These are phyloP conservation scores for Termitomyces sp. DNA, from an alignment of 768 basidiomycete species.

Conservation along the genomic window DNA sequence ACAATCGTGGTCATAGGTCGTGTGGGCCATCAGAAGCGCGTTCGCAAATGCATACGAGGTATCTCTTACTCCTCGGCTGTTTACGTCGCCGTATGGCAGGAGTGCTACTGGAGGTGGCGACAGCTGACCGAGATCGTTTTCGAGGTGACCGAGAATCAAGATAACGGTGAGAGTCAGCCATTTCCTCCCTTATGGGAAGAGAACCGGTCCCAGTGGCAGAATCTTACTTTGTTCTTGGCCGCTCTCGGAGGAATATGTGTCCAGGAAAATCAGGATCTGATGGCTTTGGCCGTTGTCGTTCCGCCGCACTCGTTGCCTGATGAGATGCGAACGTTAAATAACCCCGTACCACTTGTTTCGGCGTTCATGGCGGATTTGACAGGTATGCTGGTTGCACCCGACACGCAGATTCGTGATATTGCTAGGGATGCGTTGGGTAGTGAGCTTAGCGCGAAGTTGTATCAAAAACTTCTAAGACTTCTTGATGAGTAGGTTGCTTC, in stretches of 20 bases:
- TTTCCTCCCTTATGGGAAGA: constrained; percentile 38
- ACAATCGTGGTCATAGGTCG: constrained; percentile 67
- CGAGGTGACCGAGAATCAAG: constrained; percentile 28
- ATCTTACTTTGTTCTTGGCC: constrained; percentile 72
- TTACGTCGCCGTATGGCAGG: constrained; percentile 79
- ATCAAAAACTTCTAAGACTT: constrained; percentile 59
- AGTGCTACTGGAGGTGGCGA: constrained; percentile 75
- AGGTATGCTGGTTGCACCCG: constrained; percentile 58
- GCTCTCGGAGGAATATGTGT: constrained; percentile 66
- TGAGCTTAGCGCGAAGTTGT: constrained; percentile 70
- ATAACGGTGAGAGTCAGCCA: constrained; percentile 20
- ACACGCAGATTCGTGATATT: constrained; percentile 65
- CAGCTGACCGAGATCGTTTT: constrained; percentile 55
- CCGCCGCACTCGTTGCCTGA: constrained; percentile 62
- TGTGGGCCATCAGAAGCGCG: constrained; percentile 72
- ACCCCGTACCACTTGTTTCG: constrained; percentile 53
- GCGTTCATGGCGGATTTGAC: constrained; percentile 65
- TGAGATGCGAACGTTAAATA: constrained; percentile 57
- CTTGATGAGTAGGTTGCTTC: constrained; percentile 60
- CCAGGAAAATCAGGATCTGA: constrained; percentile 43
- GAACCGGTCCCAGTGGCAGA: constrained; percentile 77
- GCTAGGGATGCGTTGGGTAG: constrained; percentile 76
- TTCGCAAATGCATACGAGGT: constrained; percentile 63
- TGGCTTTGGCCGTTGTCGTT: constrained; percentile 47
- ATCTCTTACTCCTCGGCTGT: constrained; percentile 58